phyloP scores from a whole-genome alignment of 108 stramenopile species.

The Conticribra guillardii region DNA sequence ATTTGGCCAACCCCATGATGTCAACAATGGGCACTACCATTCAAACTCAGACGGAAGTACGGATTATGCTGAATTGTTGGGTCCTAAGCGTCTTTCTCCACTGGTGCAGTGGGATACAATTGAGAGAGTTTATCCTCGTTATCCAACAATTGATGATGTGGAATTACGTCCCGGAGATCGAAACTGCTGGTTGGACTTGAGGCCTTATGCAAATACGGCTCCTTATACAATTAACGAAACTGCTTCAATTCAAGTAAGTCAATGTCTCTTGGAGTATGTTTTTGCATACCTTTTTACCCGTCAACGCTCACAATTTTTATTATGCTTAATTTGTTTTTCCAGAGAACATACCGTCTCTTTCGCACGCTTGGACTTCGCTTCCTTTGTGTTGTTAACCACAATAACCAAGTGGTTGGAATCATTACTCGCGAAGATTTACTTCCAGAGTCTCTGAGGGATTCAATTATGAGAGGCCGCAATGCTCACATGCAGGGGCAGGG shows the following conservation, averaged over 20 bases:
- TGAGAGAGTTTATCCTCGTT: constrained; percentile 92
- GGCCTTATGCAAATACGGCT: constrained; percentile 97
- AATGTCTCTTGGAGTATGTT: constrained; percentile 1
- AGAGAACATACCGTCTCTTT: constrained; percentile 94
- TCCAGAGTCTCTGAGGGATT: constrained; percentile 76
- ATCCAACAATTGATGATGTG: constrained; percentile 90
- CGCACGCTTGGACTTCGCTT: constrained; percentile 95
- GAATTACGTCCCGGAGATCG: constrained; percentile 79
- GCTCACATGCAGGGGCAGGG: constrained; percentile 51
- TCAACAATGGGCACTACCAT: constrained; percentile 65
- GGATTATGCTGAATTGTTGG: constrained; percentile 56
- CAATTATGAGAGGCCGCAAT: constrained; percentile 81
- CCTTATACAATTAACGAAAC: constrained; percentile 95
- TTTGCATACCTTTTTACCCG: not conserved
- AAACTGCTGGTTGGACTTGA: constrained; percentile 92
- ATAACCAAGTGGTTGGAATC: constrained; percentile 91
- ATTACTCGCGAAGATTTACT: constrained; percentile 87
- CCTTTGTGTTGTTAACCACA: constrained; percentile 92
- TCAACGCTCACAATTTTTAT: not conserved
- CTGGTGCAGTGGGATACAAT: constrained; percentile 94
- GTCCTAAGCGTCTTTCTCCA: constrained; percentile 82
- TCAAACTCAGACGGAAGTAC: constrained; percentile 50
- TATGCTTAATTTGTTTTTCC: not conserved
- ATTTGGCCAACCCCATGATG: constrained; percentile 80
- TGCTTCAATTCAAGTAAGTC: constrained; percentile 77